Evolutionary conservation across 495 filamentous ascomycete species (phyloP).

Genomic region (Penicillium fimorum): DNA sequence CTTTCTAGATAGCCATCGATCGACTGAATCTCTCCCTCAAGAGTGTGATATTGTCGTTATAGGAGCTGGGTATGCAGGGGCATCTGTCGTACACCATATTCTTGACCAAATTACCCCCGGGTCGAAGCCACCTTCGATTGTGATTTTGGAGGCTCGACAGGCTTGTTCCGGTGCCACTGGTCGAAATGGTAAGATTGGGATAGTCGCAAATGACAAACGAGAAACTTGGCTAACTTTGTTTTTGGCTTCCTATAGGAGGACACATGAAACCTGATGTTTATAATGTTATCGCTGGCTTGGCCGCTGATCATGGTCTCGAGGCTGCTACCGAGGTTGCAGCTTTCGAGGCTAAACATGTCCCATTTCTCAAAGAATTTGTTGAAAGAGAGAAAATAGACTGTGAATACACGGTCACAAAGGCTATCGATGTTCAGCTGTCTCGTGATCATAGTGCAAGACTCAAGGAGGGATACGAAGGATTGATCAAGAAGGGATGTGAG

Average conservation of each 20-base stretch:
- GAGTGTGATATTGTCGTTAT: constrained; percentile 65
- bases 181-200: constrained; percentile 39
- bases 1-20: constrained; percentile 54
- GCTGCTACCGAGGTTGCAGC: constrained; percentile 35
- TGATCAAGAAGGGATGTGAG: constrained; percentile 21
- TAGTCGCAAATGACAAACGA: background rate
- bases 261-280: constrained; percentile 42
- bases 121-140: constrained; percentile 42
- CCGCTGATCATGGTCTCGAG: constrained; percentile 28
- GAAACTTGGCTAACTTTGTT: background rate
- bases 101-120: constrained; percentile 39
- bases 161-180: constrained; percentile 83
- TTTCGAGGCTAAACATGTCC: constrained; percentile 34
- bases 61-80: constrained; percentile 70
- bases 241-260: constrained; percentile 24
- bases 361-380: constrained; percentile 26
- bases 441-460: constrained; percentile 19
- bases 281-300: constrained; percentile 24
- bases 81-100: constrained; percentile 63
- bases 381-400: constrained; percentile 35
- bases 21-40: constrained; percentile 62
- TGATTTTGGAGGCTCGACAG: constrained; percentile 79
- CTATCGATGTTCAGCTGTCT: constrained; percentile 31
- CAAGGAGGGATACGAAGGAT: constrained; percentile 24
- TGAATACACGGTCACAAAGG: constrained; percentile 29